phyloP scores from a whole-genome alignment of 495 filamentous ascomycete genomes.

The Hypoxylon fuscum region DNA sequence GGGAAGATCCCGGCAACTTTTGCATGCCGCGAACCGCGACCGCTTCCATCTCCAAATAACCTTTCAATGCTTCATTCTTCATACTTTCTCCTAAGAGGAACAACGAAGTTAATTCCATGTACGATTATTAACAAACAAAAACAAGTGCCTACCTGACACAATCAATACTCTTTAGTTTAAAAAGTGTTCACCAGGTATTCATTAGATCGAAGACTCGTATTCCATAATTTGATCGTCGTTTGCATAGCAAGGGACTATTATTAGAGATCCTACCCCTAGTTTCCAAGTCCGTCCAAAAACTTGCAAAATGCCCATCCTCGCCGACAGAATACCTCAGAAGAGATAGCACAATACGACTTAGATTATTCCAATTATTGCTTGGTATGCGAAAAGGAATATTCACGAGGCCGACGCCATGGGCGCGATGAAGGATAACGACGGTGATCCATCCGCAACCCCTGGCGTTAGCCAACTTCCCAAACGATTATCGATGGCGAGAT shows the following conservation, averaged over 20 bases:
- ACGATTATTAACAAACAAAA: constrained; percentile 6
- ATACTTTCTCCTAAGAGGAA: neutral
- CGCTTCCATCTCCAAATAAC: constrained; percentile 26
- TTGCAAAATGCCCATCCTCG: constrained; percentile 23
- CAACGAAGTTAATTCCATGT: neutral
- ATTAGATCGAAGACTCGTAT: constrained; percentile 6
- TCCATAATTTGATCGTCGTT: constrained; percentile 1
- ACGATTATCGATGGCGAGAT: constrained; percentile 36
- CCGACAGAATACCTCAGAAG: constrained; percentile 15
- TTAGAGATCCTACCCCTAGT: constrained; percentile 3
- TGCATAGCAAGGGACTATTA: constrained; percentile 6
- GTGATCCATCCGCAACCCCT: constrained; percentile 15
- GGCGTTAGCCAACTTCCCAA: constrained; percentile 10
- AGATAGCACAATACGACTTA: constrained; percentile 26
- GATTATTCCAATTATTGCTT: constrained; percentile 1
- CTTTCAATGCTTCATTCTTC: constrained; percentile 11
- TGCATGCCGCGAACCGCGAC: constrained; percentile 30
- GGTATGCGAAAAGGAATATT: constrained; percentile 22
- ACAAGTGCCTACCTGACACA: neutral
- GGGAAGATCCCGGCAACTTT: constrained; percentile 26
- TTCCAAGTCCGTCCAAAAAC: constrained; percentile 3
- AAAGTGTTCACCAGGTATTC: constrained; percentile 2
- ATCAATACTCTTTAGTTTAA: neutral
- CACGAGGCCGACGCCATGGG: constrained; percentile 29
- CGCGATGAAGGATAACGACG: constrained; percentile 32